phyloP scores from a whole-genome alignment of 441 rosid species.

The Arabidopsis lyrata region DNA sequence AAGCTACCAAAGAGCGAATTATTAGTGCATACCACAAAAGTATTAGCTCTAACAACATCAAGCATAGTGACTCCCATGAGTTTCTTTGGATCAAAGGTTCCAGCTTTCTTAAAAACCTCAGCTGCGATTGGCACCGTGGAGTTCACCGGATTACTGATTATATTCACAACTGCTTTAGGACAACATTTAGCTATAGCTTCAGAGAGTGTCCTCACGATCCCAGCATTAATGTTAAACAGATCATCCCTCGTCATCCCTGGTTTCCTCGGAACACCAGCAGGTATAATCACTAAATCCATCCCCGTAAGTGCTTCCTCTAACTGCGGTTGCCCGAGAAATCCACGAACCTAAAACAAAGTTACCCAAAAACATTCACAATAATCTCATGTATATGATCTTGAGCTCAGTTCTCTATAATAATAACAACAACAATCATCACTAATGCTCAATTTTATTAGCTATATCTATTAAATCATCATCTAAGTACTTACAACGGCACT shows the following conservation, averaged over 20 bases:
- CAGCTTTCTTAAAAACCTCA: slow-evolving; percentile 89
- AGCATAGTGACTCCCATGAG: slow-evolving; percentile 93
- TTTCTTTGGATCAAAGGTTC: slow-evolving; percentile 76
- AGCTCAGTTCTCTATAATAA: slow-evolving; percentile 3
- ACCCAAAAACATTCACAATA: too few species aligned
- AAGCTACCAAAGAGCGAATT: not conserved
- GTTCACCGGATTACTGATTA: slow-evolving; percentile 95
- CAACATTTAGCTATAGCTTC: slow-evolving; percentile 90
- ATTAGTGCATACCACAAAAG: slow-evolving; percentile 73
- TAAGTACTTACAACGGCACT: slow-evolving; percentile 59
- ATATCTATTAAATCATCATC: not conserved
- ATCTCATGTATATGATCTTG: not conserved
- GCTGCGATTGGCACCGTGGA: slow-evolving; percentile 94
- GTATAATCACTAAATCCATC: slow-evolving; percentile 87
- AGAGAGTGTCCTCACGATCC: slow-evolving; percentile 83
- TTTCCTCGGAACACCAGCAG: slow-evolving; percentile 96
- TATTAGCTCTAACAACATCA: slow-evolving; percentile 92
- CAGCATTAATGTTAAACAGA: slow-evolving; percentile 93
- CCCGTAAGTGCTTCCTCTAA: slow-evolving; percentile 82
- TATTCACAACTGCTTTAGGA: slow-evolving; percentile 80
- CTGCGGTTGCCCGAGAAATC: slow-evolving; percentile 82
- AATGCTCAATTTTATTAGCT: too few species aligned
- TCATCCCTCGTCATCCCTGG: slow-evolving; percentile 99
- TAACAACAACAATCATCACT: too few species aligned
- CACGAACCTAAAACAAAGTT: slow-evolving; percentile 60